Percentiles rank a stretch among this genome's conserved stretches.
Conservation (phyloP, 2,329 filamentous ascomycete genomes). For the Diaporthe citrichinensis region DNA sequence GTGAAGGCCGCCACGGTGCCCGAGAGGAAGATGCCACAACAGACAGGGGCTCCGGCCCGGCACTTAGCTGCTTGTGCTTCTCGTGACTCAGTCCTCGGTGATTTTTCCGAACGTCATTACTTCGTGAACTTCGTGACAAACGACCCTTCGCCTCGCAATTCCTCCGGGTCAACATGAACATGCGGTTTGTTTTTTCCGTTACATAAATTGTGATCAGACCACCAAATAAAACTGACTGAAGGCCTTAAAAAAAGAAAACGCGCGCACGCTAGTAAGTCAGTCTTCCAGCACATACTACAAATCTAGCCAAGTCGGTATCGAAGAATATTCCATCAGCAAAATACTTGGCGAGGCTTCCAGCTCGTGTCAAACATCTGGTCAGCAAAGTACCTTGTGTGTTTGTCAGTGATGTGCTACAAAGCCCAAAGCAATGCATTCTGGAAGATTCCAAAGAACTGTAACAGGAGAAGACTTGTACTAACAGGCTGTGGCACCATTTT, state of each 20-base stretch:
- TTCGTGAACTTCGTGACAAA: not conserved
- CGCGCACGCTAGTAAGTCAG: not conserved
- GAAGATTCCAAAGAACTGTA: not conserved
- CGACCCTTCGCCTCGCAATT: not conserved
- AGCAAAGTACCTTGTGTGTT: conserved; percentile 54
- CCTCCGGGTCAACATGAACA: not conserved
- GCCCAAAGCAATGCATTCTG: not conserved
- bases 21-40: not conserved
- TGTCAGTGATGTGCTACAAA: not conserved
- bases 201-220: not conserved
- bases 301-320: not conserved
- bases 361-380: conserved; percentile 60
- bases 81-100: not conserved
- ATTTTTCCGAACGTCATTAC: not conserved
- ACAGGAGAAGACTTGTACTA: not conserved
- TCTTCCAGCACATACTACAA: not conserved
- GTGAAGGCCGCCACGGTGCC: not conserved
- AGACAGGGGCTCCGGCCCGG: not conserved
- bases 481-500: conserved; percentile 43
- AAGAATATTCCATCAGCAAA: not conserved
- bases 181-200: too few relatives aligned
- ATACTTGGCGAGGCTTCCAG: conserved; percentile 52
- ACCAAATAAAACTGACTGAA: not conserved
- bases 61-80: not conserved
- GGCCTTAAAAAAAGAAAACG: not conserved